Evolutionary conservation across 2,329 filamentous ascomycete species (phyloP), one percentile per base, ranked within the genome.

Genomic region (Aureobasidium sp.): DNA sequence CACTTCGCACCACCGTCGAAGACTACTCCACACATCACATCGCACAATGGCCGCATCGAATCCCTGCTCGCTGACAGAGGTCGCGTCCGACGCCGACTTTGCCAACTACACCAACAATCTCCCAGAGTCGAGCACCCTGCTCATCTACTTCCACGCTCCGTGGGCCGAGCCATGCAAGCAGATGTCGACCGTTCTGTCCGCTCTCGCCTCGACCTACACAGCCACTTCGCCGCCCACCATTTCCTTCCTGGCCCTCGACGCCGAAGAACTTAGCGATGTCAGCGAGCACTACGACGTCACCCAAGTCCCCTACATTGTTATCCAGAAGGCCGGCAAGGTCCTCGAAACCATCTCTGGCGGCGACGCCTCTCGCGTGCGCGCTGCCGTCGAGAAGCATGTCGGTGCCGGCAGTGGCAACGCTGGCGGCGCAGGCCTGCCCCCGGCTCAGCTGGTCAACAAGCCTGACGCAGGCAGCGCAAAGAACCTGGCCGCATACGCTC

Each of bases 101-200:
- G 80, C 86, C 67, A 78, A 84, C 67, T 82, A 88, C 72, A 79
- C 90, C 65, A 79, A 81, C 65, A 81, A 84, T 47, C 80, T 92
- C 14, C 84, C 89, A 12, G 72, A 49, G 25, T 31, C 25, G 22
- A 51, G 34, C 44, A 60, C 57, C 64, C 82, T 93, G 65, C 82
- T 97, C 71, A 85, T 96, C 72, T 97, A 92, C 74, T 99, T 99
- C 81, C 89, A 97, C 75, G 91, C 94, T 22, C 89, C 92, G 67
- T 99, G 94, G 94, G 94, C 94, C 34, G 91, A 91, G 64, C 94
- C 94, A 49, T 97, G 94, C 80, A 87, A 89, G 66, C 91, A 97
- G 77, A 97, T 97, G 92, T 85, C 84, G 68, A 89, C 87, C 56
- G 89, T 97, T 68, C 85, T 99, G 67, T 82, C 84, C 71, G 88